Evolutionary conservation across 495 filamentous ascomycete genomes (phyloP), one percentile per base, ranked within the genome.

Genomic region (Hyaloscypha bicolor): DNA sequence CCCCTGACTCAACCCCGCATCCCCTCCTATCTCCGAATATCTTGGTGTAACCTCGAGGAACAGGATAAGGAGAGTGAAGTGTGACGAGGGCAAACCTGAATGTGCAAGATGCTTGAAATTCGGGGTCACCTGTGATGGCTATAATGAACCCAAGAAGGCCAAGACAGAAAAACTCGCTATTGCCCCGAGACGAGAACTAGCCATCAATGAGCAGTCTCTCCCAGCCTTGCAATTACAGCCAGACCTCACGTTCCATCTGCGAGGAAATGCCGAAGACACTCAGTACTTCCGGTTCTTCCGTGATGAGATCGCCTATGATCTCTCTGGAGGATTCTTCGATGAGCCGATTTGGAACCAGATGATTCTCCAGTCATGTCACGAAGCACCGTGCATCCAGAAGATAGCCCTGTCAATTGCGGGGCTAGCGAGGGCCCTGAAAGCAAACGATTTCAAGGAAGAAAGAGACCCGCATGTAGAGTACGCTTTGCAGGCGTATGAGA

Each of bases 281-380:
- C 45, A 25, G 33, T 67, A 67, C 57, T 67, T 67, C 31, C 56
- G 31, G 11, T 37, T 48, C 30, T 67, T 67, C 51, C 64, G 52
- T 29, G 56, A 62, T 11, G 51, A 62, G 39, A 55, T 57, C 8
- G 42, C 58, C 32, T 39, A 37, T 21, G 58, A 61, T 0, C 42
- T 67, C 22, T 60, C 57, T n/a, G 58, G 55, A 1, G 37, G 30
- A 0, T 61, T 67, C 45, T 48, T 48, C 16, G 57, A 60, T 12
- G 33, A 32, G 16, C 31, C n/a, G 1, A 25, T 67, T 6, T 67
- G 64, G 64, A 67, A 51, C 53, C 64, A 52, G 6, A 25, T 67
- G 25, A 12, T 62, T 21, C 56, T 60, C 22, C 56, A 55, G 29
- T 56, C 56, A 4, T 55, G 39, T 19, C 51, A 37, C 5, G 45